Base-by-base conservation (phyloP, 768 basidiomycete genomes). In the Cystobasidium ongulense region DNA sequence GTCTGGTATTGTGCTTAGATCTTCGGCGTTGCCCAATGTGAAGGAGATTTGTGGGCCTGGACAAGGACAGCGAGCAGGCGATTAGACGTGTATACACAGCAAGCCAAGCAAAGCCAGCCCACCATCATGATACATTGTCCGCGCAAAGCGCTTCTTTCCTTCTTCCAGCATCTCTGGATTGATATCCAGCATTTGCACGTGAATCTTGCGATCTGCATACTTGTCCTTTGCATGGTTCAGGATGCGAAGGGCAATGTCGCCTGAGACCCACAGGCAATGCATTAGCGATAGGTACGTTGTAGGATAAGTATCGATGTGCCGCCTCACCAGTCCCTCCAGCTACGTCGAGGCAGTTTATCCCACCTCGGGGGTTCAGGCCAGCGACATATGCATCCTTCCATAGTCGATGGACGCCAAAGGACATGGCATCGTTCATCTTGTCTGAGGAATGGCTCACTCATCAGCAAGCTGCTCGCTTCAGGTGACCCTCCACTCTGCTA, bases 121-220 rank as follows among this genome's bases (percentile, higher is more conserved):
- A 97, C 95, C 95, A 78, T 90, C 91, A 82, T 98, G 90, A 81
- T 98, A 99, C 90, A 99, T 94, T 0, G 95, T 98, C 85, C 91
- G 89, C 78, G 92, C 93, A 81, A 97, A 92, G 52, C 93, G 84
- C 79, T 86, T 89, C 81, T 86, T 86, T 1, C 96, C 96, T 80
- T 95, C 94, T 76, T 89, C 87, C 76, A 99, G 85, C 96, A 98
- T 99, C 79, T 94, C 89, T 1, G 86, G 86, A 78, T 98, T 99
- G 80, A 99, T 92, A 78, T 99, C 96, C 61, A 92, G 89, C 62
- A 98, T 86, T 62, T 90, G 88, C 0, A 98, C 92, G 46, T 85
- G 86, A 1, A 91, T 89, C 80, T 95, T 92, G 77, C 96, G 84
- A 82, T 95, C 93, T 1, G 88, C 89, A 79, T 92, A 89, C 71